Evolutionary conservation across 805 yeast genomes (phyloP), one percentile per base, ranked within the genome.

Genomic region (Candida silvatica): DNA sequence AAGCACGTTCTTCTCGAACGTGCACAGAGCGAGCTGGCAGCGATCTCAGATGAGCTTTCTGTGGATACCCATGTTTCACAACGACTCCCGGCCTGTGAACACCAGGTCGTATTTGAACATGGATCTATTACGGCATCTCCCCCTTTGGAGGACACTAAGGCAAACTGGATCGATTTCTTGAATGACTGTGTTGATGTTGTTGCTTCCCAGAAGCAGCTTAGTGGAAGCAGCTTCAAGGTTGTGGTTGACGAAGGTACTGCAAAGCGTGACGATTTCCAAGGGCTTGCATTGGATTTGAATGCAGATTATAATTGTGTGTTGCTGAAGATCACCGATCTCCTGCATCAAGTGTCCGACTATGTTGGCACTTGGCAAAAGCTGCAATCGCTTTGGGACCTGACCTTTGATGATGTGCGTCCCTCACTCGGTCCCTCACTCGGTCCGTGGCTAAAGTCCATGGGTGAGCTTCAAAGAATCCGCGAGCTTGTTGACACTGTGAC

Each of bases 351-450:
- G 0, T 30, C 44, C 0, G 34, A 14, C 0, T 77, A 76, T 43
- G 52, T 69, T 14, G 36, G 46, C 1, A 58, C 60, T 14, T 83
- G 94, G 94, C 45, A 48, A 2, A 56, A 54, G 16, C 60, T 79
- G 19, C 81, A 77, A 47, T 52, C 66, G 1, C 51, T 81, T 4
- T 78, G 87, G 84, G 77, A 71, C 40, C 45, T 78, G 7, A 61
- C 66, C 11, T 44, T 67, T 0, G 66, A 62, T 2, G 61, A 60
- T 0, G 66, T 74, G 3, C 54, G 54, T 17, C 39, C 42, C 2
- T 35, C 43, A 7, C 47, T 74, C 3, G 62, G 59, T 1, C 41
- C 36, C 3, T 58, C 63, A 35, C 31, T 75, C 9, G 37, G 38
- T 0, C 35, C 41, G 4, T 82, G 92, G 90, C 46, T 71, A 19